Percentiles rank a stretch among this genome's conserved stretches.
Evolutionary conservation across 306 rosid genomes (phyloP).

Genomic region (Cicer yamashitae): DNA sequence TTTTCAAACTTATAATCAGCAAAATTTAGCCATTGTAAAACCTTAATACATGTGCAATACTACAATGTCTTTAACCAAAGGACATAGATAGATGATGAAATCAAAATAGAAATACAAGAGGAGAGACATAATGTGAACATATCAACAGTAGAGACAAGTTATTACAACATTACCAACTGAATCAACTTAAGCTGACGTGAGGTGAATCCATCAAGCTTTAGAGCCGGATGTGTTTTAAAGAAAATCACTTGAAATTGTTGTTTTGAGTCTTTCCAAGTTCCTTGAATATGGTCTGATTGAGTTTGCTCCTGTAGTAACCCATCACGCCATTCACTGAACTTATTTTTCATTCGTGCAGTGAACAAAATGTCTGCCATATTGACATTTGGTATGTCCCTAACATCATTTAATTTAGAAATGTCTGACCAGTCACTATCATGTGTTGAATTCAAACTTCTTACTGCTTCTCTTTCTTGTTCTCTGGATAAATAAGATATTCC

Average conservation of each 20-base stretch:
- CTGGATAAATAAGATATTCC: constrained; percentile 98
- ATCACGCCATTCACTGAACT: constrained; percentile 78
- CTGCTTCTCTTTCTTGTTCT: constrained; percentile 80
- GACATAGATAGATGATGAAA: constrained; percentile 28
- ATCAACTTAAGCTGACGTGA: constrained; percentile 83
- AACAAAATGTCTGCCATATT: constrained; percentile 71
- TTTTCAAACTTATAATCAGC: constrained; percentile 44
- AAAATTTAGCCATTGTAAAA: constrained; percentile 37
- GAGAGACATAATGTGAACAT: constrained; percentile 29
- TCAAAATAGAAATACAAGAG: constrained; percentile 21
- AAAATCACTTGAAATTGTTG: constrained; percentile 70
- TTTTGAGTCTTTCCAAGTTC: constrained; percentile 56
- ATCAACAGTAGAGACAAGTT: constrained; percentile 35
- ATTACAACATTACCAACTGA: constrained; percentile 66
- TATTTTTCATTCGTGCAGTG: constrained; percentile 75
- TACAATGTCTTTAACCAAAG: constrained; percentile 19
- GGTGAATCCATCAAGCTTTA: constrained; percentile 77
- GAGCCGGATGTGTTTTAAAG: constrained; percentile 83
- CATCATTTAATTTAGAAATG: constrained; percentile 50
- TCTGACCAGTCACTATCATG: constrained; percentile 53
- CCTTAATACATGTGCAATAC: constrained; percentile 1
- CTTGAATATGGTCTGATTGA: constrained; percentile 55
- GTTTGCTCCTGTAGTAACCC: constrained; percentile 61
- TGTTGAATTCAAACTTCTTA: constrained; percentile 51
- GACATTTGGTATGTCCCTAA: constrained; percentile 49